Evolutionary conservation across 192 early-diverging fungal species (phyloP), one percentile per base, ranked within the genome.

Genomic region (Linnemannia exigua): DNA sequence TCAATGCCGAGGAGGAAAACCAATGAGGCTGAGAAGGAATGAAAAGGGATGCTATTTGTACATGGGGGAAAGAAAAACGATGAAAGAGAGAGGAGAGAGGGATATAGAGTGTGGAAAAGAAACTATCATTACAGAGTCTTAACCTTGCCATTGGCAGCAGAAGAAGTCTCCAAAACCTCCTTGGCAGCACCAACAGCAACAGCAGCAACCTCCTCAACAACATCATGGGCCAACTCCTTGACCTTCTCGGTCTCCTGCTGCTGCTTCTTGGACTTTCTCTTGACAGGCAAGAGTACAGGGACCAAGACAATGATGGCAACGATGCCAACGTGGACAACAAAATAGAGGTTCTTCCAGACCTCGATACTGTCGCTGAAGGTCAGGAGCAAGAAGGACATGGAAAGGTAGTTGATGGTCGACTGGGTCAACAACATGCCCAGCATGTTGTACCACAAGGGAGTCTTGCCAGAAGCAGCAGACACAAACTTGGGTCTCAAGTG

Each of bases 371-470:
- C 79, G 25, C 73, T 73, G 38, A 95, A 84, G 0, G 89, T 77
- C 33, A 96, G 89, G 37, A 96, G 71, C 81, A 95, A 88, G 77
- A 97, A 98, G 14, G 95, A 92, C 50, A 92, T 89, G 35, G 90
- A 92, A 11, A 92, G 47, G 81, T 94, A 95, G 88, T 96, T 94
- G 51, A 98, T 89, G 6, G 90, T 85, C 44, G 89, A 79, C 77
- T 94, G 92, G 36, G 95, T 93, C 61, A 91, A 17, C 15, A 90
- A 51, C 92, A 92, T 96, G n/a, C 95, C 95, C 54, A 91, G 76
- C 4, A 94, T 38, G 76, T 97, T 94, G 82, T 98, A 98, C 33
- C 89, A 70, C 5, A 50, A 50, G 19, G 76, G 87, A 1, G 79
- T 82, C 73, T 77, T 74, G 31, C 70, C 68, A 20, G 74, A 83